Evolutionary conservation across 441 rosid genomes (phyloP), one percentile per base, ranked within the genome.

Genomic region (Populus trichocarpa): DNA sequence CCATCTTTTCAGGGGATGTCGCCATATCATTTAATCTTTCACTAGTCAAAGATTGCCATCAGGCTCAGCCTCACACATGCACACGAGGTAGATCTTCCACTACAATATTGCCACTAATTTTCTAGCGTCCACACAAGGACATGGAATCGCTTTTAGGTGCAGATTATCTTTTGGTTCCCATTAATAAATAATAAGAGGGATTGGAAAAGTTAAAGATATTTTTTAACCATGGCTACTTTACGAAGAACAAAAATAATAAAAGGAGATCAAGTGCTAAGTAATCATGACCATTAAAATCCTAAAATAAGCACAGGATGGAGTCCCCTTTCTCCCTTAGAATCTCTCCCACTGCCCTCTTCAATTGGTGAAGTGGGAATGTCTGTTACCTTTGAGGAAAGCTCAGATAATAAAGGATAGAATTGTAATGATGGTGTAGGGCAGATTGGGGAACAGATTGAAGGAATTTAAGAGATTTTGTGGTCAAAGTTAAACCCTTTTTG

Each of bases 371-470:
- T 77, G 32, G 80, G 82, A 81, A 78, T 81, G 81, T 78, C 81
- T 68, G 50, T 73, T 78, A 50, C 80, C 84, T 84, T 86, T 65
- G 76, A 59, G 74, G 71, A 88, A 81, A 83, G 88, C 81, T 76
- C 40, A 30, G 32, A 30, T 30, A 30, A 30, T 30, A 30, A 30
- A 81, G 57, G 33, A 26, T 12, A 76, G 66, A 22, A 7, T 42
- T 69, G 87, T 46, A 85, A 88, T 30, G 32, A 30, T 30, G 32
- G 32, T 30, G 32, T 3, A 74, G 77, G 77, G 81, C 83, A 77
- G 77, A 63, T 22, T 78, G 79, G 67, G 81, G 81, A 78, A 81
- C 81, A 76, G 32, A 3, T 30, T 30, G 32, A 30, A 30, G 32
- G 32, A 63, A 72, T 57, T 65, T 65, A 16, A 66, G 76, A 76